Percentiles rank a stretch among this genome's conserved stretches.
Evolutionary conservation across 169 alveolate genomes (phyloP).

Genomic region (Cyclospora cayetanensis): DNA sequence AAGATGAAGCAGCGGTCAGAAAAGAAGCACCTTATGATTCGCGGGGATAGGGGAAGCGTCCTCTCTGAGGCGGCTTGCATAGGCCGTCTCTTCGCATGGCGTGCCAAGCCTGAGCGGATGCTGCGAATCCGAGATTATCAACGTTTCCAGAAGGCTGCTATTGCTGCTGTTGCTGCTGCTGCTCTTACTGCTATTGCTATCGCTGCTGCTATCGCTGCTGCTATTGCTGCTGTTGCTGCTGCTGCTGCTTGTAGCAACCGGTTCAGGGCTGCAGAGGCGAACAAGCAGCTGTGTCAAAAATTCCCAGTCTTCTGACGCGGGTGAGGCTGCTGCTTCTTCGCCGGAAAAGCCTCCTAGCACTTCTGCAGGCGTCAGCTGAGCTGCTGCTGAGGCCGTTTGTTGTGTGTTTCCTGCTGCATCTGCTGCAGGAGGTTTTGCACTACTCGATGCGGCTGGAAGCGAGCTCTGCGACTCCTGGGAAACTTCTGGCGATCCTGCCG

Average conservation of each 20-base stretch:
- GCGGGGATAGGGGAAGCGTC: slow-evolving; percentile 39
- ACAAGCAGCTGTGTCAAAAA: slow-evolving; percentile 8
- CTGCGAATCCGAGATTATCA: slow-evolving; percentile 46
- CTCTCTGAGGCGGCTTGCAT: slow-evolving; percentile 47
- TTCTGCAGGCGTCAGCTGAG: neutral
- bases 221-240: neutral
- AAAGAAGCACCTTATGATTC: slow-evolving; percentile 31
- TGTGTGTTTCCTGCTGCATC: slow-evolving; percentile 20
- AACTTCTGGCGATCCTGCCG: too few species aligned
- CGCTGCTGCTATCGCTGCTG: slow-evolving; percentile 5
- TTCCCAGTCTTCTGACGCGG: neutral
- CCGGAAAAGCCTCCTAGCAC: neutral
- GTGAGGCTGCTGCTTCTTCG: neutral
- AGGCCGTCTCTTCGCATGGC: slow-evolving; percentile 25
- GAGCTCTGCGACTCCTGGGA: too few species aligned
- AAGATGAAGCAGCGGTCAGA: neutral
- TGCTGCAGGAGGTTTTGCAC: neutral
- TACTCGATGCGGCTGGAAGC: too few species aligned
- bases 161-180: neutral
- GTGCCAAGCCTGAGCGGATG: slow-evolving; percentile 68
- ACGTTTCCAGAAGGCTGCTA: slow-evolving; percentile 18
- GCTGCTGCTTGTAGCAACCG: neutral
- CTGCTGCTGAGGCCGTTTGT: slow-evolving; percentile 12
- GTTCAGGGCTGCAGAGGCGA: slow-evolving; percentile 13
- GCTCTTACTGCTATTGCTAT: neutral